Evolutionary conservation across 1,284 basidiomycete species (phyloP).

Genomic region (Boletus calvinii): DNA sequence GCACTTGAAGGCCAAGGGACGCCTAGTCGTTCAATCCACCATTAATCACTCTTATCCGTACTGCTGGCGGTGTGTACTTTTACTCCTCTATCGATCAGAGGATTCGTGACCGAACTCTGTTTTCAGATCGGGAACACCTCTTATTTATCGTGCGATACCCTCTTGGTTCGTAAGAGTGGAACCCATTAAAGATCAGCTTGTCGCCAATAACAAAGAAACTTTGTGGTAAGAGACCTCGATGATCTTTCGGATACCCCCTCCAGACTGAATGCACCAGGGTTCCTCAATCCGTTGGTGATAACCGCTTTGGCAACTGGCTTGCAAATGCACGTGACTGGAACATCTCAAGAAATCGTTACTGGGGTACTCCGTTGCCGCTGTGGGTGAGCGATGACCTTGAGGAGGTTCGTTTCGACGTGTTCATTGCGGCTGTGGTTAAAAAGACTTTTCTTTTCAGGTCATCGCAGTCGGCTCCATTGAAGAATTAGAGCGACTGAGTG

Average conservation of each 20-base stretch:
- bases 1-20: conserved; percentile 83
- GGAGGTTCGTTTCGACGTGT: conserved; percentile 51
- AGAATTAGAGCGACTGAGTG: conserved; percentile 87
- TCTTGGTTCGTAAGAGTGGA: conserved; percentile 96
- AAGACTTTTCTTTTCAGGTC: conserved; percentile 49
- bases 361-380: conserved; percentile 97
- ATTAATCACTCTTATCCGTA: conserved; percentile 93
- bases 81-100: background rate
- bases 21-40: conserved; percentile 86
- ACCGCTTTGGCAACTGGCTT: conserved; percentile 96
- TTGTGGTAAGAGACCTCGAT: conserved; percentile 62
- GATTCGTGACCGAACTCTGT: conserved; percentile 1
- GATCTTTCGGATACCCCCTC: background rate
- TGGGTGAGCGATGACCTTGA: conserved; percentile 95
- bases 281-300: conserved; percentile 86
- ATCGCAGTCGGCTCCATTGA: conserved; percentile 87
- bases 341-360: conserved; percentile 97
- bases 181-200: conserved; percentile 81
- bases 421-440: background rate
- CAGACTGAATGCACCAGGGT: conserved; percentile 56
- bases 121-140: conserved; percentile 82
- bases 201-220: conserved; percentile 89
- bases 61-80: conserved; percentile 81
- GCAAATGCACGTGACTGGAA: conserved; percentile 99
- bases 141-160: conserved; percentile 96